Percentiles rank a stretch among this genome's conserved stretches.
Conservation (phyloP, 495 filamentous ascomycete species). For the Polyplosphaeria fusca region DNA sequence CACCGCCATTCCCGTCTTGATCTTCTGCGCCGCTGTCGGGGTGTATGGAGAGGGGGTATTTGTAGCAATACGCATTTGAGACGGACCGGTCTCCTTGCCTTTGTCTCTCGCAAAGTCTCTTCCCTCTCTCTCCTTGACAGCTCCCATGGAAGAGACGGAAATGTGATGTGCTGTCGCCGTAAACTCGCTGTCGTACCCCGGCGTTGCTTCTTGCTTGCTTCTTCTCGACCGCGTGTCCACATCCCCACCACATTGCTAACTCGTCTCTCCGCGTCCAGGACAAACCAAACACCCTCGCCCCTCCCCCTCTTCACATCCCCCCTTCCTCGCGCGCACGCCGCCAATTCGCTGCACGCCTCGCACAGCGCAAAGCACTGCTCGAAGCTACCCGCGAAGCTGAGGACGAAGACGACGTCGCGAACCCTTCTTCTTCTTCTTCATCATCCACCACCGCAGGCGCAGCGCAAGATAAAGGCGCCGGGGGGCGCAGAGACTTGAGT, state of each 20-base stretch:
- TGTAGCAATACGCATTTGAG: background rate
- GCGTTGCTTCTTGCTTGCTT: background rate
- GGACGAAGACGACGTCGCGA: conserved; percentile 17
- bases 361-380: conserved; percentile 53
- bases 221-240: background rate
- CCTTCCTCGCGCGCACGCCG: conserved; percentile 76
- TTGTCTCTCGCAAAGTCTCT: background rate
- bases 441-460: too few species aligned
- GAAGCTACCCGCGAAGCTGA: conserved; percentile 10
- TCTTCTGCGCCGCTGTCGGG: background rate
- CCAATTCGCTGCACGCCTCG: conserved; percentile 78
- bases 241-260: too few species aligned
- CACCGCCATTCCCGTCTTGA: background rate
- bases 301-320: conserved; percentile 69
- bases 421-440: too few species aligned
- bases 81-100: background rate
- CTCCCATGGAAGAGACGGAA: too few species aligned
- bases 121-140: background rate
- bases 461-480: background rate
- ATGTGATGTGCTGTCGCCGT: too few species aligned
- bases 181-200: too few species aligned
- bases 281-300: conserved; percentile 47
- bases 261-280: conserved; percentile 37
- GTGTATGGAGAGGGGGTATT: background rate
- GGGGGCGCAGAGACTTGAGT: background rate